These are phyloP conservation scores for Eucalyptus albens DNA, from an alignment of 345 rosid genomes.

Conservation along the genomic window DNA sequence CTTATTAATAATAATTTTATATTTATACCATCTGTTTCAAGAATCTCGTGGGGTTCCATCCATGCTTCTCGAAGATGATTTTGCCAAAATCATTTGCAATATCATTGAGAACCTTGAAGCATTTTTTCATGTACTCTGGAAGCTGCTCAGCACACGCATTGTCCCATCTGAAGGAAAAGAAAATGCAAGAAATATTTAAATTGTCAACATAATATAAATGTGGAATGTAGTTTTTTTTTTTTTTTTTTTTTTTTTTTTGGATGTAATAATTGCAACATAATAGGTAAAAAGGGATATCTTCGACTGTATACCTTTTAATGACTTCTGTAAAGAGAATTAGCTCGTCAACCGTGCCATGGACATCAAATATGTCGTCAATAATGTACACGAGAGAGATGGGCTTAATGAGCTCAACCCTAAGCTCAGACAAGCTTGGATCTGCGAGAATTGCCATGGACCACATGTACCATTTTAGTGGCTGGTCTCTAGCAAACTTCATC, in stretches of 20 bases:
- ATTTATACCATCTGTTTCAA: background rate
- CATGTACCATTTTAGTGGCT: constrained; percentile 38
- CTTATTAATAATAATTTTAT: background rate
- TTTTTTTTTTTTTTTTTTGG: background rate
- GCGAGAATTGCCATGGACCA: constrained; percentile 33
- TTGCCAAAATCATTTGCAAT: constrained; percentile 8
- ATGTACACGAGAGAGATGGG: constrained; percentile 39
- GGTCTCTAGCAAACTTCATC: constrained; percentile 32
- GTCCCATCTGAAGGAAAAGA: background rate
- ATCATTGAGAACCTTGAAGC: constrained; percentile 8
- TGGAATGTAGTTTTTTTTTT: background rate
- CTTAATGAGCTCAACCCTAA: constrained; percentile 31
- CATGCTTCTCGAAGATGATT: background rate
- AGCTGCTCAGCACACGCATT: background rate
- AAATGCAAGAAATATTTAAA: background rate
- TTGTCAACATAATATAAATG: background rate
- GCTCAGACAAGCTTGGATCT: constrained; percentile 30
- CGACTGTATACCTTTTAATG: too few species aligned
- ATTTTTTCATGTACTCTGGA: constrained; percentile 15
- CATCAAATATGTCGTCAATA: constrained; percentile 44
- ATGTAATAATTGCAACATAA: background rate
- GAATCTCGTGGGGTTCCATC: background rate
- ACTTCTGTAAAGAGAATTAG: too few species aligned
- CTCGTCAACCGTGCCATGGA: constrained; percentile 3
- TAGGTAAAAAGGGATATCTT: background rate